Conservation (phyloP, 306 rosid species). For the Acacia melanoxylon region DNA sequence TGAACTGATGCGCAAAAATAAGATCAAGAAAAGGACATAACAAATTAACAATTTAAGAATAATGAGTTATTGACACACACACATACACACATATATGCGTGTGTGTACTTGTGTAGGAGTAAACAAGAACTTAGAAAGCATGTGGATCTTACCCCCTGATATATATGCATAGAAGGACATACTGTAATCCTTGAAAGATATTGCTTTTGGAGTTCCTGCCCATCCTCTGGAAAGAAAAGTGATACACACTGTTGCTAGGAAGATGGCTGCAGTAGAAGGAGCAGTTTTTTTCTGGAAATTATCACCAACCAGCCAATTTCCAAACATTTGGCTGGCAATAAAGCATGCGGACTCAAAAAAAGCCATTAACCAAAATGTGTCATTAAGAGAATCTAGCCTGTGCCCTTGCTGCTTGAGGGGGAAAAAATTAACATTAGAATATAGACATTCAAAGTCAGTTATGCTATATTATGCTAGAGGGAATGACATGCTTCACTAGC, state of each 20-base stretch:
- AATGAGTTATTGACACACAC: not conserved
- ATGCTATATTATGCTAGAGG: slow-evolving; percentile 3
- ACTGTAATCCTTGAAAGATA: slow-evolving; percentile 65
- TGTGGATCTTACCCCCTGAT: slow-evolving; percentile 67
- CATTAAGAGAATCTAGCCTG: slow-evolving; percentile 80
- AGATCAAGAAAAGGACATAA: not conserved
- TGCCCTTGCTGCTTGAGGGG: slow-evolving; percentile 66
- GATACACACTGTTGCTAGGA: slow-evolving; percentile 65
- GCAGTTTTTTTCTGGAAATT: slow-evolving; percentile 41
- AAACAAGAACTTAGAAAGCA: slow-evolving; percentile 30
- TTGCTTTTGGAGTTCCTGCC: slow-evolving; percentile 54
- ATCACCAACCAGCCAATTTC: slow-evolving; percentile 76
- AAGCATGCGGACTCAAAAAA: slow-evolving; percentile 76
- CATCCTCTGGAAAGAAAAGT: slow-evolving; percentile 61
- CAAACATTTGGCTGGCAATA: slow-evolving; percentile 85
- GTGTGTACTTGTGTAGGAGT: not conserved
- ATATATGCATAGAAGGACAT: slow-evolving; percentile 59
- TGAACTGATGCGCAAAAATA: not conserved
- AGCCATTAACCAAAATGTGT: slow-evolving; percentile 91
- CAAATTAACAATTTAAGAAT: not conserved
- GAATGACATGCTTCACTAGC: not conserved
- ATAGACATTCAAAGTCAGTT: slow-evolving; percentile 20
- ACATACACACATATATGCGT: too few relatives aligned
- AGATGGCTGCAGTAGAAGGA: slow-evolving; percentile 55
- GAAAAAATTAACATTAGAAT: slow-evolving; percentile 7